Evolutionary conservation across 2,329 filamentous ascomycete genomes (phyloP), one percentile per base, ranked within the genome.

Genomic region (Penicillium hesseltinei): DNA sequence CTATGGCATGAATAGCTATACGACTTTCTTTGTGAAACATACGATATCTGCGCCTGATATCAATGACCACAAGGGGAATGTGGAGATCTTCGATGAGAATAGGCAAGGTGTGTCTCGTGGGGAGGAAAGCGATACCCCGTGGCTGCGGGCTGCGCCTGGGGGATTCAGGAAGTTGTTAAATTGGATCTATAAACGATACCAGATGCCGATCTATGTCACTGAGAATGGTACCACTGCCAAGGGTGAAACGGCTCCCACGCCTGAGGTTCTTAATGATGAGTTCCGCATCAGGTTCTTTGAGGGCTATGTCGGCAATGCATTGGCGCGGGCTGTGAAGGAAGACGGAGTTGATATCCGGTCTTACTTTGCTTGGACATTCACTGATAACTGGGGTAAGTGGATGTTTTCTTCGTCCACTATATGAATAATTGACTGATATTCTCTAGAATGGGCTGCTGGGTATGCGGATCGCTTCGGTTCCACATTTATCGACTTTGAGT

Each of bases 1-100:
- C 76, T 93, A 92, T 75, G 90, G 89, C 71, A 91, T 92, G 88
- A 92, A 93, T 79, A 88, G 89, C 77, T 93, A 93, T 79, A 91
- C 89, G 21, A 87, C 89, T 68, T 89, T 92, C 79, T 93, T 89
- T 76, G 84, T 92, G 76, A 86, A 85, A 75, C 87, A 92, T 77
- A 83, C 84, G 68, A 79, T 81, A 27, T 81, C 81, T 2, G 76
- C 80, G 0, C 54, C 68, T 9, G 68, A 70, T 52, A 55, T 79
- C 10, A 82, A 89, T 54, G 90, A 93, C 77, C 87, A 85, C 74
- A 78, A 84, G 39, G 90, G 90, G 47, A 88, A 93, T 75, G 78
- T 92, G 38, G 87, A 91, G 66, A 81, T 84, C 2, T 80, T 85
- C 48, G 84, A 88, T 66, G 80, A 83, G 69, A 87, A 85, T 78